Evolutionary conservation across 768 basidiomycete genomes (phyloP), one percentile per base, ranked within the genome.

Genomic region (Podaxis rugospora): DNA sequence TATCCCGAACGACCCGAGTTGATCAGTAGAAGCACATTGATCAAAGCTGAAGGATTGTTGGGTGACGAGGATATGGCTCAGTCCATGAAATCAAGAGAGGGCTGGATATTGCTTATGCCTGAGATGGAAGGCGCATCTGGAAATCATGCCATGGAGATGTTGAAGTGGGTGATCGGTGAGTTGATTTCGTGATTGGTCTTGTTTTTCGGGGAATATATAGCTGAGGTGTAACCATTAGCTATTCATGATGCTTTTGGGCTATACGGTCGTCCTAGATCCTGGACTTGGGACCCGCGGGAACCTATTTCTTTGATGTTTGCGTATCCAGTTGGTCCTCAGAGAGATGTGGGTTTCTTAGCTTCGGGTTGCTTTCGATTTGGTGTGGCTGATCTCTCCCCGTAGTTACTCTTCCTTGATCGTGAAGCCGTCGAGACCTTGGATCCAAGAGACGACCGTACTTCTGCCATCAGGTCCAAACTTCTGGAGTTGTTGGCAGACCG

Each of bases 1-100:
- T 99, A 95, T 71, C 96, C 96, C 1, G 96, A 98, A 70, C 84
- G 93, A n/a, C 92, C 93, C 9, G 92, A 94, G 66, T 76, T 97
- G 65, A 95, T 98, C 73, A 88, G 82, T 64, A 80, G 86, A 66
- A 95, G 93, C 64, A 94, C 93, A 0, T 75, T 99, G 65, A 88
- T 98, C 77, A 98, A 98, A 71, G 70, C 98, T 5, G 95, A 98
- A 69, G 96, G 93, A 9, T 75, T 80, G 25, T 82, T 97, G 57
- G 89, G 90, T 1, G 87, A 89, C 32, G 91, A 95, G 68, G 85
- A 90, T 10, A 78, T 82, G n/a, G 84, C 83, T 27, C 79, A 75
- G 21, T 73, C 72, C 3, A 87, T 93, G 81, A 83, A 82, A 65
- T 78, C 80, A 10, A 75, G 88, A 60, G 90, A 95, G 66, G 94